Evolutionary conservation across 176 grass and related monocot species (phyloP).

Genomic region (Eleusine coracana): DNA sequence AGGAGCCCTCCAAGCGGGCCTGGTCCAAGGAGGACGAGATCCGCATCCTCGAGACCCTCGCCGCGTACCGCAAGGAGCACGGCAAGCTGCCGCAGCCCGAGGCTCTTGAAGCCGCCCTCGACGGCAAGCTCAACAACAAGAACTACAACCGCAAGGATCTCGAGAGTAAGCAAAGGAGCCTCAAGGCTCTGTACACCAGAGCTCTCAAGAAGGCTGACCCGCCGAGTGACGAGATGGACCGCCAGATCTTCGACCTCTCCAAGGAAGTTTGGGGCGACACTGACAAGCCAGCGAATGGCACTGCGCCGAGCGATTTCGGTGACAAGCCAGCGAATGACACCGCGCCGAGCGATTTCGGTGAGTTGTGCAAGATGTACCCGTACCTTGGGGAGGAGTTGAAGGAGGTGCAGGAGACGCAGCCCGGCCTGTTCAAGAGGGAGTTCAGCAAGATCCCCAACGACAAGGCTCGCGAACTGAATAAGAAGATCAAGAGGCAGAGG

Average conservation of each 20-base stretch:
- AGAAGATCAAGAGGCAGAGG: constrained; percentile 57
- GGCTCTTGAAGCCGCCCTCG: constrained; percentile 11
- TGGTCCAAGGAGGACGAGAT: constrained; percentile 51
- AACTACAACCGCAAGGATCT: constrained; percentile 22
- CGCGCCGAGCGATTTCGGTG: not conserved
- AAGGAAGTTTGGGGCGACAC: constrained; percentile 35
- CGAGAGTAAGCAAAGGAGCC: constrained; percentile 15
- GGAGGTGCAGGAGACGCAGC: not conserved
- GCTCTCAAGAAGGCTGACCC: not conserved
- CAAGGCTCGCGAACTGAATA: constrained; percentile 41
- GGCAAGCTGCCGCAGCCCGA: constrained; percentile 22
- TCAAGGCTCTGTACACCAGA: constrained; percentile 28
- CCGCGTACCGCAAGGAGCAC: constrained; percentile 39
- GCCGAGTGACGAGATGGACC: constrained; percentile 43
- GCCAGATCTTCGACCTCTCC: constrained; percentile 30
- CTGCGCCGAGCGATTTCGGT: too few relatives aligned
- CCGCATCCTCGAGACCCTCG: constrained; percentile 48
- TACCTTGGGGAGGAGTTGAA: constrained; percentile 39
- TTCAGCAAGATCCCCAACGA: constrained; percentile 35
- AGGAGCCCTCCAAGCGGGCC: constrained; percentile 23
- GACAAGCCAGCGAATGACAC: not conserved
- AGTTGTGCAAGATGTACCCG: constrained; percentile 37
- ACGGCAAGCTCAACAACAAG: constrained; percentile 35
- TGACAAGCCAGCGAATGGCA: not conserved
- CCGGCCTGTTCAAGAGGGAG: constrained; percentile 45